Evolutionary conservation across 345 rosid genomes (phyloP).

Genomic region (Eucalyptus cloeziana): DNA sequence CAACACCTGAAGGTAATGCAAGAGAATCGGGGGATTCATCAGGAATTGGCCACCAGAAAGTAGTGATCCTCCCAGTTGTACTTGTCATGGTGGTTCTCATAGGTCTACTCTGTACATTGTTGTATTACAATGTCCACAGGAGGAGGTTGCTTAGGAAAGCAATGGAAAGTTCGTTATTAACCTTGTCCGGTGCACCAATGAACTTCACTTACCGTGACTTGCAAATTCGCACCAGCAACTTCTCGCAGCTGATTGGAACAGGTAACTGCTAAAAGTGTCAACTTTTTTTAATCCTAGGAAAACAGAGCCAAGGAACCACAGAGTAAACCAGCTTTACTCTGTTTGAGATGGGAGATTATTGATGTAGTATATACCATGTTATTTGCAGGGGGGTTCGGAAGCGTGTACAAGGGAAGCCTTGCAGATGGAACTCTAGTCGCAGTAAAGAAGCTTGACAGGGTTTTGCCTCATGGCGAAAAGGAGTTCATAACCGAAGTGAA

Average conservation of each 20-base stretch:
- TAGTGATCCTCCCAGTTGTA: constrained; percentile 51
- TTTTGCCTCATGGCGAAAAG: constrained; percentile 59
- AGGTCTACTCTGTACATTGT: constrained; percentile 49
- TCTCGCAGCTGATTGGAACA: constrained; percentile 71
- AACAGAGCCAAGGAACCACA: neutral
- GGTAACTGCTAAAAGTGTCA: constrained; percentile 16
- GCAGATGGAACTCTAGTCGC: constrained; percentile 41
- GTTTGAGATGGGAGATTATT: neutral
- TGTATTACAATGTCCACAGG: constrained; percentile 52
- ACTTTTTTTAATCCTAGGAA: neutral
- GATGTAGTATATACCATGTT: neutral
- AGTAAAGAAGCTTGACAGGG: constrained; percentile 59
- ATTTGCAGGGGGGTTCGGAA: constrained; percentile 67
- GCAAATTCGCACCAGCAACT: constrained; percentile 52
- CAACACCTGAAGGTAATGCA: neutral
- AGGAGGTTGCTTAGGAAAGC: constrained; percentile 42
- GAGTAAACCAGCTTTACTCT: neutral
- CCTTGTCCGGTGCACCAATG: constrained; percentile 57
- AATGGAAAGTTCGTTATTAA: constrained; percentile 25
- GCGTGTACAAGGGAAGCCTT: constrained; percentile 60
- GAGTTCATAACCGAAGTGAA: constrained; percentile 77
- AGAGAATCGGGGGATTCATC: neutral
- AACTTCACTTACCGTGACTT: constrained; percentile 62
- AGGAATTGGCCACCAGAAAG: constrained; percentile 13
- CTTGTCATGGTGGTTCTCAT: constrained; percentile 45